Percentiles rank a stretch among this genome's conserved stretches.
phyloP scores from a whole-genome alignment of 257 asterid species.

The Solanum bukasovii region DNA sequence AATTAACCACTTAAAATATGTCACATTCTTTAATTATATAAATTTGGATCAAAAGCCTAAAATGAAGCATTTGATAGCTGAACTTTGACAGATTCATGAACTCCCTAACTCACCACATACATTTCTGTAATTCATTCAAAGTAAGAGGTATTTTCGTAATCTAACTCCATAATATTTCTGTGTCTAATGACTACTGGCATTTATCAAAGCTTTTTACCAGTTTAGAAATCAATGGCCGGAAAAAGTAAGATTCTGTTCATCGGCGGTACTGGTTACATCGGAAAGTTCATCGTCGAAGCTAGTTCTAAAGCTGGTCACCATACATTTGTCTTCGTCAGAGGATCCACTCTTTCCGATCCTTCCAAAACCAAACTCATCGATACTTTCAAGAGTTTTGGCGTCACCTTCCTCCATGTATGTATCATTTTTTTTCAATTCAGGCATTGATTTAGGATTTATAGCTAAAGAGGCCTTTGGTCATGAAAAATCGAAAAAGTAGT shows the following conservation, averaged over 20 bases:
- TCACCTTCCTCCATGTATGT: constrained; percentile 43
- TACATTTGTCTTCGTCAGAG: constrained; percentile 52
- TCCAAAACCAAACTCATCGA: constrained; percentile 43
- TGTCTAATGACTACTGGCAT: neutral
- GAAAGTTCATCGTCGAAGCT: constrained; percentile 56
- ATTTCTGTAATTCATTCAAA: neutral
- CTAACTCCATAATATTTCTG: neutral
- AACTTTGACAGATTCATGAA: neutral
- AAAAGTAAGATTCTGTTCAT: constrained; percentile 73
- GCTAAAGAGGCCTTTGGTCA: neutral
- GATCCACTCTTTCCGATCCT: constrained; percentile 42
- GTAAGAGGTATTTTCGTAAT: neutral
- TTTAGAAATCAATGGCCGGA: constrained; percentile 33
- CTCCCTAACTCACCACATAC: neutral
- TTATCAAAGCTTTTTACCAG: neutral
- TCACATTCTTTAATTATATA: neutral
- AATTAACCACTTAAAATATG: neutral
- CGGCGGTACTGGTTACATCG: constrained; percentile 82
- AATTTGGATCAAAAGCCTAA: neutral
- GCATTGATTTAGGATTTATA: neutral
- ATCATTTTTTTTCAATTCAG: neutral
- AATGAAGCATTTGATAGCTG: neutral
- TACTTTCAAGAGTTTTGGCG: constrained; percentile 51
- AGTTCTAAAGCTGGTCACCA: constrained; percentile 19
- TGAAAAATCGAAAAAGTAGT: neutral